A percentile compares a stretch with the other conserved stretches of the same genome.
Conservation (phyloP, 352 stramenopile species). For the Phytophthora citrophthora region DNA sequence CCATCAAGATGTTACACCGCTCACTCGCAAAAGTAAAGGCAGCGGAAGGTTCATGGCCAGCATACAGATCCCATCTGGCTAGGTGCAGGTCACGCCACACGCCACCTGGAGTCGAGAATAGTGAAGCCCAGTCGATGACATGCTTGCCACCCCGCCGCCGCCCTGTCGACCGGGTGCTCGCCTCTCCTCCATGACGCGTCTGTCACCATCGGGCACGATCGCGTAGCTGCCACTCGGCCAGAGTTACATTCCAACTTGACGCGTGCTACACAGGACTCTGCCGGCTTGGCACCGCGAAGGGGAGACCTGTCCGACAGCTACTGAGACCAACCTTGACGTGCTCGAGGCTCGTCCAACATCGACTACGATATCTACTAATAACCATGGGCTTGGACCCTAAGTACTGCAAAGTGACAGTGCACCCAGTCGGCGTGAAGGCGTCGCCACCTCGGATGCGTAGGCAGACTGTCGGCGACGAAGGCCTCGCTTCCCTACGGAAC, state of each 20-base stretch:
- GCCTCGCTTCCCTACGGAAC: conserved; percentile 15
- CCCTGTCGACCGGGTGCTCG: conserved; percentile 16
- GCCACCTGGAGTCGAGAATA: conserved; percentile 25
- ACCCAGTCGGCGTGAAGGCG: conserved; percentile 29
- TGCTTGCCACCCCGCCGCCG: conserved; percentile 13
- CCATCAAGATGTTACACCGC: conserved; percentile 22
- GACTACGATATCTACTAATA: conserved; percentile 8
- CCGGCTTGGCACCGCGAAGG: conserved; percentile 2
- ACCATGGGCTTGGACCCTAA: conserved; percentile 48
- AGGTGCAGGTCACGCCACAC: conserved; percentile 17
- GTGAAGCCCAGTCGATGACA: conserved; percentile 16
- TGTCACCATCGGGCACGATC: conserved; percentile 1
- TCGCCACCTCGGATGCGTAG: conserved; percentile 33
- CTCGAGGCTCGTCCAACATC: conserved; percentile 7
- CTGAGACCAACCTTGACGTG: conserved; percentile 1
- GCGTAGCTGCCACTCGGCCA: neutral
- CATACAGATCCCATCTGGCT: conserved; percentile 28
- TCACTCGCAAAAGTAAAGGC: conserved; percentile 16
- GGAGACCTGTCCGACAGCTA: conserved; percentile 4
- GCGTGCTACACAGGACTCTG: conserved; percentile 24
- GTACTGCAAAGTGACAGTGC: conserved; percentile 69
- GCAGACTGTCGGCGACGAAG: conserved; percentile 45
- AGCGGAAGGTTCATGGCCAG: conserved; percentile 2
- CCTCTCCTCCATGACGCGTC: conserved; percentile 12
- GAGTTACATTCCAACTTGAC: conserved; percentile 37